Evolutionary conservation across 768 basidiomycete genomes (phyloP), one percentile per base, ranked within the genome.

Genomic region (Agrocybe pediades): DNA sequence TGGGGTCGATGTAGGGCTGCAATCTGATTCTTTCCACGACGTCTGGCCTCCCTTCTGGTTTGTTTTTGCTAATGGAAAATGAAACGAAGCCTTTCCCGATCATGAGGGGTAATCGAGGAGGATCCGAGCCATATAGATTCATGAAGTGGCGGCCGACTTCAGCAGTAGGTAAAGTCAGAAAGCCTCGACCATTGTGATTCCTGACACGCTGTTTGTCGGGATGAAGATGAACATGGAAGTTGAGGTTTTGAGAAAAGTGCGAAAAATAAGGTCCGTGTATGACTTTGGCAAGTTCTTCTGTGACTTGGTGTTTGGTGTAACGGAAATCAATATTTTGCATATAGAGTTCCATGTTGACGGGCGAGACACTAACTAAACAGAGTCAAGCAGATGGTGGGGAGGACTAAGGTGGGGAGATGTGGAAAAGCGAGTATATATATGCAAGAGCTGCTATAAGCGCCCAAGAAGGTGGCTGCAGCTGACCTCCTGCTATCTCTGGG

Each of bases 221-320:
- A 62, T 79, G 78, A 15, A 86, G 69, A 43, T 69, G 66, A 5
- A 86, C 75, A 36, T 82, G 71, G 57, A 87, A 87, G 57, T 86
- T 87, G 17, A 82, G 75, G 1, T 64, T 54, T 0, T 54, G 46
- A 3, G 68, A 62, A 40, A 64, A 59, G 1, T 41, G 46, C 3
- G 65, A 57, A 64, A 79, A 84, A 3, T 59, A 61, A 4, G 72
- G 68, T 2, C 61, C 50, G 57, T 88, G 85, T 1, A 88, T 71
- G 48, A 80, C 60, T 0, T 26, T 57, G 3, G 79, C 79, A 8
- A 88, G 60, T 7, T 66, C 63, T 0, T 55, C 56, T n/a, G 45
- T 68, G 20, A 81, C 67, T 53, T 70, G 60, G 24, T 64, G 54
- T 20, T 59, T 60, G 15, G 64, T 67, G 6, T 65, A 60, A 23